phyloP scores from a whole-genome alignment of 164 flowering plant species.

The Stephania yunnanensis region DNA sequence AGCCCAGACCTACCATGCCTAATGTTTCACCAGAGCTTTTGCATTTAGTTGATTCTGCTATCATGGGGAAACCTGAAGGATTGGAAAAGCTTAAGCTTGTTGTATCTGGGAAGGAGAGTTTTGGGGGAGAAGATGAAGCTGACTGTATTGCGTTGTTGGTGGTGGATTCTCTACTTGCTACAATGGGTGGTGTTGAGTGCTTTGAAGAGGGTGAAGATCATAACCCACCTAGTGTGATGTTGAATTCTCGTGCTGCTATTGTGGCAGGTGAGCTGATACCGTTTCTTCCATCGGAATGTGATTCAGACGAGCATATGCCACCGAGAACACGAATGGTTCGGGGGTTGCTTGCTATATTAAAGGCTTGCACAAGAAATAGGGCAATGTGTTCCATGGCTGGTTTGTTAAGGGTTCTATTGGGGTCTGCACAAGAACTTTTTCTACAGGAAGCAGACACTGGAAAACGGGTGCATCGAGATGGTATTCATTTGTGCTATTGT shows the following conservation, averaged over 20 bases:
- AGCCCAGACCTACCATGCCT: conserved; percentile 60
- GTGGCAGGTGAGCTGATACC: conserved; percentile 87
- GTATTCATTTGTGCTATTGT: conserved; percentile 71
- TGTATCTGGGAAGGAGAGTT: conserved; percentile 64
- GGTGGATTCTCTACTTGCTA: conserved; percentile 90
- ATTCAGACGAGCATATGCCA: conserved; percentile 58
- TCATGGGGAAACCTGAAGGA: conserved; percentile 92
- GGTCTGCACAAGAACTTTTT: conserved; percentile 71
- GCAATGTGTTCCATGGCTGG: conserved; percentile 90
- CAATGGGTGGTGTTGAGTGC: conserved; percentile 98
- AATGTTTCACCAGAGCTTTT: conserved; percentile 93
- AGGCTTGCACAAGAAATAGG: conserved; percentile 92
- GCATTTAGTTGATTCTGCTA: conserved; percentile 96
- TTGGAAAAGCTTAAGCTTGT: conserved; percentile 71
- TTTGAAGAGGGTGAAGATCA: conserved; percentile 79
- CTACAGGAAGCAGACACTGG: conserved; percentile 36
- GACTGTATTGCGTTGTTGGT: conserved; percentile 58
- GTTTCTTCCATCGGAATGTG: conserved; percentile 76
- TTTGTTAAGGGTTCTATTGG: conserved; percentile 68
- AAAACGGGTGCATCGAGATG: conserved; percentile 63
- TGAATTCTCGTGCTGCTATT: conserved; percentile 93
- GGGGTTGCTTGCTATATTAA: conserved; percentile 81
- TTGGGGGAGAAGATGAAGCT: conserved; percentile 59
- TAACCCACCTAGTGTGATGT: conserved; percentile 97
- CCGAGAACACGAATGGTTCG: conserved; percentile 92